Evolutionary conservation across 2,329 filamentous ascomycete species (phyloP), one percentile per base, ranked within the genome.

Genomic region (Knoxdaviesia proteae): DNA sequence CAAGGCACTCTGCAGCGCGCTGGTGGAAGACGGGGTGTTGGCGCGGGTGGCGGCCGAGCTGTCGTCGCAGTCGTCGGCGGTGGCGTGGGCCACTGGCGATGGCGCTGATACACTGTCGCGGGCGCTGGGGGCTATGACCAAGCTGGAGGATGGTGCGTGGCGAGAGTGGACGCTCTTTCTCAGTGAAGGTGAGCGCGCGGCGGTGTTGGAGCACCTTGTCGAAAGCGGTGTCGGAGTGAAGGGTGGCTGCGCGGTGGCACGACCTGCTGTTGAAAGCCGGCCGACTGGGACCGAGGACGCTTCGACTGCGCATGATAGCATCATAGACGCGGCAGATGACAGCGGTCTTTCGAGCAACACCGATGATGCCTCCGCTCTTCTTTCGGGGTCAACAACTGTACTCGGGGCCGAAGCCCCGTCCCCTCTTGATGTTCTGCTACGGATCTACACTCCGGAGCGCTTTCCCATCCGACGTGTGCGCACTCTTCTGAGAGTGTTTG

Each of bases 201-300:
- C 72, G 3, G 68, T 73, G 1, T 58, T 80, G 11, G 74, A 80
- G 48, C 69, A 79, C 50, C 61, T 75, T 32, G 55, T 80, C 38
- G 62, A 71, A 3, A 3, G 2, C 20, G 20, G 20, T 20, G 20
- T 20, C 20, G 20, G 20, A 3, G 20, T 20, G 2, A 20, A 20
- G 20, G 20, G 20, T 20, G 20, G 20, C 3, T 20, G 20, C 20
- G 20, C 20, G 20, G 20, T 20, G 20, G 3, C 20, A 20, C 20
- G 20, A 20, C 20, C 20, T 20, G 20, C 2, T 20, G 20, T 20
- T 20, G 20, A 20, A 20, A 20, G 20, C 20, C 20, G 20, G 20
- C 20, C 20, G 20, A 20, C 20, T 20, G 20, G 2, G 20, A 20
- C 20, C 20, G 20, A 20, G 20, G 20, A 20, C 20, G 20, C 20